Base-by-base conservation (phyloP, 371 early-diverging fungal species). In the Sporodiniella umbellata region DNA sequence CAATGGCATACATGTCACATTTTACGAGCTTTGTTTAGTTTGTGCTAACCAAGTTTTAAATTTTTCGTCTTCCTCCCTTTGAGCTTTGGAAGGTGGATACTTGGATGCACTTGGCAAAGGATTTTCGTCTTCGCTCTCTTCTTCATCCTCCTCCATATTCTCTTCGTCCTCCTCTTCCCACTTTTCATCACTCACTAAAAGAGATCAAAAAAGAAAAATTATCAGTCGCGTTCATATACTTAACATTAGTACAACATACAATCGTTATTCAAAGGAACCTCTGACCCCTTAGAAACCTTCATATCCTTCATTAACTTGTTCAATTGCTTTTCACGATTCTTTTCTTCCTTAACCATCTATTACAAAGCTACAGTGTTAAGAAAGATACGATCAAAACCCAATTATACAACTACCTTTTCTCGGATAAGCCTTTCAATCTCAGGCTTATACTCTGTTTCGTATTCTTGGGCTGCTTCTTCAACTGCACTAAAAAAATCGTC, bases 401-500 rank as follows among this genome's bases (percentile, higher is more conserved):
- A n/a, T 22, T 42, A 6, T 19, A 22, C 3, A 43, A 33, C 45
- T 58, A 50, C 70, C 75, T 85, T 86, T 61, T 83, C 76, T 28
- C 75, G 68, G 21, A 88, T 70, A 66, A 85, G 68, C 40, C 79
- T 73, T 57, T 92, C 85, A 28, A 95, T 75, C 40, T 84, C 84
- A 7, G 93, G 93, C 58, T 78, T 77, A 62, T 92, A 95, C 53
- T 93, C 92, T 2, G 49, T 66, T 42, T 89, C 75, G 55, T 97
- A 98, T 65, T 97, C 96, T 2, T 80, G 66, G 4, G 82, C 83
- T 11, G 93, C 93, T 35, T 91, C 92, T 26, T 85, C 82, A 10
- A 98, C 83, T 12, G 88, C 88, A 11, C 80, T 79, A 53, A 99
- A 86, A 59, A 99, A 88, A 22, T 92, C 98, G 26, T 86, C 86